Evolutionary conservation across 345 rosid genomes (phyloP).

Genomic region (Melaleuca alternifolia): DNA sequence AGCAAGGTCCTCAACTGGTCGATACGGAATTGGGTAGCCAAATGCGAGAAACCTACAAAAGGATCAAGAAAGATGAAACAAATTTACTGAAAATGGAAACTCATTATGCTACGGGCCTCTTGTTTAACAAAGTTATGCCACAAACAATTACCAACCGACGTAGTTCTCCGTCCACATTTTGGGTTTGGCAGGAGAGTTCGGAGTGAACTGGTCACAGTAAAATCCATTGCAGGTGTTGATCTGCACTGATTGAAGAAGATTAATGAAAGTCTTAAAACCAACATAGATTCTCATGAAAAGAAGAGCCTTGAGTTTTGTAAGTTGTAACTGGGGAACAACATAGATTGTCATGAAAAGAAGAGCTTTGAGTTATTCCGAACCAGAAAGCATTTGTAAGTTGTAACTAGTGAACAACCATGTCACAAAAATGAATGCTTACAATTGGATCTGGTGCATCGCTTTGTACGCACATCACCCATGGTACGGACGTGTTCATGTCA

Average conservation of each 20-base stretch:
- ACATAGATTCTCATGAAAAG: background rate
- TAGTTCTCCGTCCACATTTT: constrained; percentile 69
- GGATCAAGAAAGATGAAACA: background rate
- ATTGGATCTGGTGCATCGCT: constrained; percentile 56
- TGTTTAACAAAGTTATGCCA: background rate
- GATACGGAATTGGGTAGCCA: constrained; percentile 53
- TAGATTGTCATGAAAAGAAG: background rate
- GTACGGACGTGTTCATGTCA: constrained; percentile 45
- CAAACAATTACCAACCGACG: constrained; percentile 39
- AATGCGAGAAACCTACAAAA: constrained; percentile 42
- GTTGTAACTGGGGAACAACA: background rate
- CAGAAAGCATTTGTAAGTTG: background rate
- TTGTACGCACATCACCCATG: constrained; percentile 64
- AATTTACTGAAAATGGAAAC: background rate
- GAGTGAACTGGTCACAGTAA: constrained; percentile 44
- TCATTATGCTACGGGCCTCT: background rate
- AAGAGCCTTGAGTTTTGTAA: background rate
- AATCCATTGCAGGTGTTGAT: constrained; percentile 68
- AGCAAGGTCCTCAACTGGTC: constrained; percentile 66
- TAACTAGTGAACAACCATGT: background rate
- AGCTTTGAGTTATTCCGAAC: background rate
- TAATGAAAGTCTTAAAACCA: background rate
- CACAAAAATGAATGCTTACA: constrained; percentile 8
- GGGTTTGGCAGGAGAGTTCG: constrained; percentile 51
- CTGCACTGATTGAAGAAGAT: constrained; percentile 13